These are phyloP conservation scores for Tylopilus subfusipes DNA, from an alignment of 768 basidiomycete species.

Conservation along the genomic window DNA sequence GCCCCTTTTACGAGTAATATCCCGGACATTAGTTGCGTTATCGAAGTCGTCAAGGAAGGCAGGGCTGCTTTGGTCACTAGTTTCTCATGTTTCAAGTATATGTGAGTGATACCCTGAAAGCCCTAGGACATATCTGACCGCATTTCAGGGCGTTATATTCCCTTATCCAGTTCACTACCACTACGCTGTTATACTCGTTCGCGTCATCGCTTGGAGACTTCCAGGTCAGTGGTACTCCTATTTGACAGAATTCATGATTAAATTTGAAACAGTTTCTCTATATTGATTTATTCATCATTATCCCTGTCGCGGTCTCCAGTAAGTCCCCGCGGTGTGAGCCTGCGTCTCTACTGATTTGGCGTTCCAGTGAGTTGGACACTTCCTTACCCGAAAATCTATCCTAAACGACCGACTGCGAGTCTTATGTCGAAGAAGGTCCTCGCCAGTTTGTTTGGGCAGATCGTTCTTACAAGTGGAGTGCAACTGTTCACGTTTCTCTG, in stretches of 20 bases:
- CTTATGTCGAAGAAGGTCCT: constrained; percentile 95
- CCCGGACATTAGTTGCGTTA: constrained; percentile 92
- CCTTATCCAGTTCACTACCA: constrained; percentile 97
- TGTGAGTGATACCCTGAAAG: constrained; percentile 52
- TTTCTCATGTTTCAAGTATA: constrained; percentile 99
- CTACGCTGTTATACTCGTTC: constrained; percentile 93
- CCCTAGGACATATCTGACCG: constrained; percentile 6
- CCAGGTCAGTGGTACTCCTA: constrained; percentile 53
- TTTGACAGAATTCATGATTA: constrained; percentile 6
- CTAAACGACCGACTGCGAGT: constrained; percentile 91
- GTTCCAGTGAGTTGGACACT: constrained; percentile 87
- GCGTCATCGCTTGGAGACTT: constrained; percentile 96
- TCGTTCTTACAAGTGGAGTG: constrained; percentile 74
- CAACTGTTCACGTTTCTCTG: constrained; percentile 90
- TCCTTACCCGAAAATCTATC: constrained; percentile 81
- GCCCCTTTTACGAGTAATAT: constrained; percentile 94
- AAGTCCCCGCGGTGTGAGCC: constrained; percentile 30
- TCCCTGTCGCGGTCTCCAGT: constrained; percentile 96
- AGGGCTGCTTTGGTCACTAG: constrained; percentile 94
- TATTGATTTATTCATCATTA: constrained; percentile 97
- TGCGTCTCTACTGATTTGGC: constrained; percentile 6
- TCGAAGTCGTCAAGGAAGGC: constrained; percentile 96
- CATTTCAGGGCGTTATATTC: constrained; percentile 89
- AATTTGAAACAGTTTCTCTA: constrained; percentile 72
- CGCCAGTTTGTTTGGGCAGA: constrained; percentile 89